phyloP scores from a whole-genome alignment of 2,329 filamentous ascomycete genomes.

The Eutypella sp. region DNA sequence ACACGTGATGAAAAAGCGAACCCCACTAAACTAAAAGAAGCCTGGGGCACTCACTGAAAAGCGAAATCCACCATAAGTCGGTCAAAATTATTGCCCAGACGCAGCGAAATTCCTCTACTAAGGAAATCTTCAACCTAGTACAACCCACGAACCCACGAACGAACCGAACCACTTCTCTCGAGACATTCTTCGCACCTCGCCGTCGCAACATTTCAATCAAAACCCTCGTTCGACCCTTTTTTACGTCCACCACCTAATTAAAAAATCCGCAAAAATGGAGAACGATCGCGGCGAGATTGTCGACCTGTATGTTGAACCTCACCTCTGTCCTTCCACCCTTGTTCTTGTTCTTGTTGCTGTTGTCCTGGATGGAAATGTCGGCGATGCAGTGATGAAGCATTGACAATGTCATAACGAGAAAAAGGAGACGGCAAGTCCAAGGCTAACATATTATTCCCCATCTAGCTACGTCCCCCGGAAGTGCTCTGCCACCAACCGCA shows the following conservation, averaged over 20 bases:
- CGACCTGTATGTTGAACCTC: conserved; percentile 72
- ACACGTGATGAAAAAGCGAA: background rate
- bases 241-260: conserved; percentile 26
- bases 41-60: too few relatives aligned
- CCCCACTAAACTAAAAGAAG: conserved; percentile 1
- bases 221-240: conserved; percentile 21
- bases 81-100: background rate
- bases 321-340: too few relatives aligned
- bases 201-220: conserved; percentile 3
- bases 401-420: background rate
- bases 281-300: conserved; percentile 99
- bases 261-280: conserved; percentile 73
- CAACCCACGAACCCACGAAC: background rate
- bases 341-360: too few relatives aligned
- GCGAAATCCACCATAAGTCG: background rate
- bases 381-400: too few relatives aligned
- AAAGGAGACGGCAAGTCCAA: background rate
- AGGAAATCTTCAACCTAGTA: background rate
- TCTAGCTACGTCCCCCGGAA: conserved; percentile 94
- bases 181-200: background rate
- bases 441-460: conserved; percentile 5
- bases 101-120: background rate
- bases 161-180: background rate
- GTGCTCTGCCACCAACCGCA: conserved; percentile 98
- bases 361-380: too few relatives aligned